Conservation (phyloP, 1,284 basidiomycete genomes). For the Rhodotorula sp. region DNA sequence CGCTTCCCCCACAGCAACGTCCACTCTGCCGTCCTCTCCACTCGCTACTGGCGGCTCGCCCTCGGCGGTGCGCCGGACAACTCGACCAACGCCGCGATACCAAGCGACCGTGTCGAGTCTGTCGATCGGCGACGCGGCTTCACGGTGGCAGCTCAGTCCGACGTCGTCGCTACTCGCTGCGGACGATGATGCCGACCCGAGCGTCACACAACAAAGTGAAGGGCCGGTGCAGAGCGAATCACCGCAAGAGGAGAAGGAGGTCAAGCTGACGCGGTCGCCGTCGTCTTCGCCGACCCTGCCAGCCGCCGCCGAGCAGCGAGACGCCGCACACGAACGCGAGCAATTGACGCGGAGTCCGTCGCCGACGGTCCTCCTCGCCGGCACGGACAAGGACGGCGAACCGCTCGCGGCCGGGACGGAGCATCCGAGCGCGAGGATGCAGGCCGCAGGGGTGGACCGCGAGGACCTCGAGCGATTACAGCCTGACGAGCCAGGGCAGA, state of each 20-base stretch:
- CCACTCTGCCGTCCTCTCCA: background rate
- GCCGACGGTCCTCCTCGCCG: background rate
- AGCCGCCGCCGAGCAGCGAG: background rate
- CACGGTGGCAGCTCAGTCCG: background rate
- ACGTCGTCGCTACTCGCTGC: background rate
- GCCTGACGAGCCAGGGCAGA: background rate
- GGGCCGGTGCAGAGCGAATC: too few species aligned
- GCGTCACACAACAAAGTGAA: background rate
- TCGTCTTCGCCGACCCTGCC: background rate
- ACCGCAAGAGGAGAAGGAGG: background rate
- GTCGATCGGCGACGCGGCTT: constrained; percentile 2
- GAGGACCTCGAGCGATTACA: background rate
- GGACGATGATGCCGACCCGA: background rate
- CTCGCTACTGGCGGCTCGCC: background rate
- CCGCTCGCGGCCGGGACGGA: background rate
- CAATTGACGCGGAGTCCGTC: background rate
- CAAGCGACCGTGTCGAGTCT: constrained; percentile 17
- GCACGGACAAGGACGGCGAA: background rate
- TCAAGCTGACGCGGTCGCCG: background rate
- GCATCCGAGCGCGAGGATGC: background rate
- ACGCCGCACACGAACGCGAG: too few species aligned
- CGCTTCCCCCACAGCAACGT: constrained; percentile 5
- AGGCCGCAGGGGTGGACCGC: background rate
- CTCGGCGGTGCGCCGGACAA: background rate
- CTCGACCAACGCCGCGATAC: background rate